Evolutionary conservation across 2,329 filamentous ascomycete species (phyloP).

Genomic region (Fusarium sp.): DNA sequence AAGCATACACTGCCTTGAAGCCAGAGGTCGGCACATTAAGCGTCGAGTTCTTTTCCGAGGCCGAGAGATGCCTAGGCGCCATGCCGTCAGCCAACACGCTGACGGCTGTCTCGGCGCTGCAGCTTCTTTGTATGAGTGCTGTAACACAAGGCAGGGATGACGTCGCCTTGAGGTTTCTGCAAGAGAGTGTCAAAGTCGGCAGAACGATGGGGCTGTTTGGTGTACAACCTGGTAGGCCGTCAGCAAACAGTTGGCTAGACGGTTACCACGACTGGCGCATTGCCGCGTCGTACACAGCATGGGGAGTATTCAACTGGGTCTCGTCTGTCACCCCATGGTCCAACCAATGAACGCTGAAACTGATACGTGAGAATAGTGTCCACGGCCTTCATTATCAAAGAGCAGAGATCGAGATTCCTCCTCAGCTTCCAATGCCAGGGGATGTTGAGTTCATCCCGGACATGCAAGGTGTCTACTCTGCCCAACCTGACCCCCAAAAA

Average conservation of each 20-base stretch:
- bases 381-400: conserved; percentile 6
- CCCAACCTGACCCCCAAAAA: background rate
- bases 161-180: background rate
- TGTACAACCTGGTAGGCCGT: background rate
- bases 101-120: conserved; percentile 2
- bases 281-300: conserved; percentile 43
- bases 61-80: background rate
- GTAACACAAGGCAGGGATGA: background rate
- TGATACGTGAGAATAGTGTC: conserved; percentile 37
- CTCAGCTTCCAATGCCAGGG: background rate
- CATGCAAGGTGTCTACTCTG: background rate
- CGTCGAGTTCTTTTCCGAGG: background rate
- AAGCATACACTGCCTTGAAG: background rate
- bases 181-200: background rate
- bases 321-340: conserved; percentile 39
- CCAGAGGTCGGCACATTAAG: background rate
- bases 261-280: conserved; percentile 2
- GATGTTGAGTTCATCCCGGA: background rate
- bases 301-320: conserved; percentile 43
- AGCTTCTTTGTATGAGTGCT: conserved; percentile 1
- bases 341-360: background rate
- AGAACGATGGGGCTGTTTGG: background rate
- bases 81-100: background rate
- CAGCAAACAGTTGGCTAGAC: background rate
- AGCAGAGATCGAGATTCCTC: conserved; percentile 1